These are phyloP conservation scores for Aspergillus luchuensis DNA, from an alignment of 2,329 filamentous ascomycete genomes.

Conservation along the genomic window DNA sequence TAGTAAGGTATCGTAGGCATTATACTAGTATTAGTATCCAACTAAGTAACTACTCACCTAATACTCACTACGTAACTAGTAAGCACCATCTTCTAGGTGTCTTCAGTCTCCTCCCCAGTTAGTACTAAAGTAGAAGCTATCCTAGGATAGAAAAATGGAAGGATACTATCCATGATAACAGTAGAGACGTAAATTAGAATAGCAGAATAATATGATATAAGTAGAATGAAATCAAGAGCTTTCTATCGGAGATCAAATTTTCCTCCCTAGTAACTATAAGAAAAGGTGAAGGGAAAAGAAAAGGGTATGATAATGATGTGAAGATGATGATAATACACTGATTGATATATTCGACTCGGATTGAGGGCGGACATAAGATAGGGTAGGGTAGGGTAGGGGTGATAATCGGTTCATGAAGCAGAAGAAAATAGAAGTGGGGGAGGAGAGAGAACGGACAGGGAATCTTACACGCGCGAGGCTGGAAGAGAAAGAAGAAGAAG, in stretches of 20 bases:
- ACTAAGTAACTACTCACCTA: too few species aligned
- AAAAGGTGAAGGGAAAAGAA: background rate
- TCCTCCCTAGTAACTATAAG: background rate
- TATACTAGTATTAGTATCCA: too few species aligned
- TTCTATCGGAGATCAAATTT: background rate
- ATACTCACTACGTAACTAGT: too few species aligned
- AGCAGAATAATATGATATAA: background rate
- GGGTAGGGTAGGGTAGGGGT: background rate
- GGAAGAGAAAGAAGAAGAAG: background rate
- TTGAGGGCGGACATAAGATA: background rate
- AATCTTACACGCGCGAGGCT: conserved; percentile 10
- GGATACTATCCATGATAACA: background rate
- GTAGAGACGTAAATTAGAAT: background rate
- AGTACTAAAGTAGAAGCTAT: too few species aligned
- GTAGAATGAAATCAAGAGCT: background rate
- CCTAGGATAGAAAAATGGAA: too few species aligned
- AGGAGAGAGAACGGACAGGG: background rate
- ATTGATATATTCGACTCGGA: background rate
- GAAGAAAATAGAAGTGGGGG: too few species aligned
- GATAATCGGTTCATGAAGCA: background rate
- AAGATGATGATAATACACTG: conserved; percentile 8
- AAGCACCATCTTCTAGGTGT: too few species aligned
- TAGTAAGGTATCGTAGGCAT: too few species aligned
- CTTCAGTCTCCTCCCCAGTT: too few species aligned
- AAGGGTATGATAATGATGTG: background rate